phyloP scores from a whole-genome alignment of 139 green algal genomes.

The Micractinium conductrix region DNA sequence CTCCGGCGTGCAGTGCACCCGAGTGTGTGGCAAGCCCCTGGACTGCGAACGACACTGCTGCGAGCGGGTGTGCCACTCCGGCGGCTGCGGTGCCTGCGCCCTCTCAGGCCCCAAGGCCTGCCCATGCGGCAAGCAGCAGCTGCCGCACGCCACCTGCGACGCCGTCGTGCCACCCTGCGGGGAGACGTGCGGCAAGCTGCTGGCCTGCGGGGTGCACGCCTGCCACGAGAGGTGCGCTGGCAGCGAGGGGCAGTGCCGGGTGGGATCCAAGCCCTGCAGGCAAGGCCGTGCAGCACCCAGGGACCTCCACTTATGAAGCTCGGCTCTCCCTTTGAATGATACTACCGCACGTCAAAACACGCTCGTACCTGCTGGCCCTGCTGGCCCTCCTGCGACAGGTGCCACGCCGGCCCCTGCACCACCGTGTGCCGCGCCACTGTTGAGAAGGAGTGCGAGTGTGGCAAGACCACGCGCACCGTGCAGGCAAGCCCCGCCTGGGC shows the following conservation, averaged over 20 bases:
- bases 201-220: slow-evolving; percentile 79
- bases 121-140: slow-evolving; percentile 80
- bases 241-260: not conserved
- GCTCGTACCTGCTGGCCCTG: not conserved
- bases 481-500: no score
- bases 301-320: not conserved
- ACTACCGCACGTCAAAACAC: no score
- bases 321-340: not conserved
- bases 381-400: slow-evolving; percentile 35
- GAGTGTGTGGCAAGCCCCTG: slow-evolving; percentile 65
- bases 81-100: slow-evolving; percentile 70
- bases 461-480: slow-evolving; percentile 46
- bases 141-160: slow-evolving; percentile 58
- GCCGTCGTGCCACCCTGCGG: slow-evolving; percentile 70
- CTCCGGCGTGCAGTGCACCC: slow-evolving; percentile 47
- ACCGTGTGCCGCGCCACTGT: slow-evolving; percentile 45
- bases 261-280: not conserved
- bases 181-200: slow-evolving; percentile 80
- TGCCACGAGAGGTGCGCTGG: slow-evolving; percentile 41
- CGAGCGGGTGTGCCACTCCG: slow-evolving; percentile 64
- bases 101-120: slow-evolving; percentile 69
- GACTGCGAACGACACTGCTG: slow-evolving; percentile 69
- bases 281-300: not conserved
- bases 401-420: slow-evolving; percentile 75
- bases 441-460: slow-evolving; percentile 57